Percentiles rank a stretch among this genome's conserved stretches.
Evolutionary conservation across 306 rosid species (phyloP).

Genomic region (Gastrolobium bilobum): DNA sequence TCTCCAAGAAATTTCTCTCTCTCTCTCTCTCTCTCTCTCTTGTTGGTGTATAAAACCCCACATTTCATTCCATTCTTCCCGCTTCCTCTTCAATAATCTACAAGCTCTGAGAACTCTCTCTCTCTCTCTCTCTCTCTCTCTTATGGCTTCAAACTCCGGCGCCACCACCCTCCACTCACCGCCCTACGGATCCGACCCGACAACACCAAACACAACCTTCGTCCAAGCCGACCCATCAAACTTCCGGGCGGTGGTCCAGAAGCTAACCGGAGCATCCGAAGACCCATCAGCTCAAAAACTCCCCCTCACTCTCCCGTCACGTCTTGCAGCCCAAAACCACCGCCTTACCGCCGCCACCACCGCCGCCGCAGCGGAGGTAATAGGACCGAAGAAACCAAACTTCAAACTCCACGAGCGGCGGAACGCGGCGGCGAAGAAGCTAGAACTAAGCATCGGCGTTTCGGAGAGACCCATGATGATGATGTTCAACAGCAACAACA

Average conservation of each 20-base stretch:
- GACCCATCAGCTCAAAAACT: conserved; percentile 70
- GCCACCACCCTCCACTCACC: conserved; percentile 52
- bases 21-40: conserved; percentile 2
- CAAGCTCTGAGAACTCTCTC: conserved; percentile 27
- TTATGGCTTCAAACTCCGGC: conserved; percentile 47
- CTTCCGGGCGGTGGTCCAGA: conserved; percentile 85
- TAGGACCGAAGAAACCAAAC: conserved; percentile 63
- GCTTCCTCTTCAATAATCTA: conserved; percentile 40
- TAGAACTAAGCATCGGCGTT: conserved; percentile 64
- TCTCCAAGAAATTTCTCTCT: conserved; percentile 5
- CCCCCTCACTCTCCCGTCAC: conserved; percentile 68
- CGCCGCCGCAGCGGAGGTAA: conserved; percentile 11
- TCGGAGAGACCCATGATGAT: conserved; percentile 24
- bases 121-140: conserved; percentile 24
- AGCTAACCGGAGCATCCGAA: conserved; percentile 85
- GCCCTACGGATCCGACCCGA: conserved; percentile 63
- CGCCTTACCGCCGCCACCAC: conserved; percentile 34
- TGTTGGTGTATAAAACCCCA: conserved; percentile 46
- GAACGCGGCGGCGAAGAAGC: conserved; percentile 63
- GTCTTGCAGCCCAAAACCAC: conserved; percentile 56
- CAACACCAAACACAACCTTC: conserved; percentile 79
- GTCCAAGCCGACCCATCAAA: conserved; percentile 86
- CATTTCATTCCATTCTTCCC: conserved; percentile 48
- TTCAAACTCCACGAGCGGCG: conserved; percentile 94
- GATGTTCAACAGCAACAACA: conserved; percentile 20